These are phyloP conservation scores for Pugionium cornutum DNA, from an alignment of 345 rosid species.

Conservation along the genomic window DNA sequence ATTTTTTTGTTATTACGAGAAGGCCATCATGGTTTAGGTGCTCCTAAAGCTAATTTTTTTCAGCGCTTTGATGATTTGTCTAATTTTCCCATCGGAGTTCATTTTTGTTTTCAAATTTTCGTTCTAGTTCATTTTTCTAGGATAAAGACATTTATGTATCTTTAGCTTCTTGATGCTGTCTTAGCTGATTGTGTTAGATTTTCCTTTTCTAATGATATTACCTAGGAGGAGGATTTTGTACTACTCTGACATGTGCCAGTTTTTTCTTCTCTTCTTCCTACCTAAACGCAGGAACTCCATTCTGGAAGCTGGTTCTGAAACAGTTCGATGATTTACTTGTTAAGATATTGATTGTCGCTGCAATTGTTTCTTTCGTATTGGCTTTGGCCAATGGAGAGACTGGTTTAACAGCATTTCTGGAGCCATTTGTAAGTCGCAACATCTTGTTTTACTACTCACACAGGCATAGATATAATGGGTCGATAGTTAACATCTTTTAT, in stretches of 20 bases:
- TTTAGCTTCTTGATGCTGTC: slow-evolving; percentile 4
- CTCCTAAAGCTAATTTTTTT: background rate
- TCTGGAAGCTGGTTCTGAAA: slow-evolving; percentile 96
- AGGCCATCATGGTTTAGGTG: slow-evolving; percentile 26
- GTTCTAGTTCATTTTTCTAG: slow-evolving; percentile 13
- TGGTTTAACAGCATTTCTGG: slow-evolving; percentile 91
- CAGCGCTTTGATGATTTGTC: slow-evolving; percentile 7
- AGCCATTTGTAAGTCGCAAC: slow-evolving; percentile 86
- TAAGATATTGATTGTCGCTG: slow-evolving; percentile 95
- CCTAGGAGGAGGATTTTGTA: slow-evolving; percentile 4
- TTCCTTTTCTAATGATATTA: slow-evolving; percentile 6
- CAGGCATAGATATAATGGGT: background rate
- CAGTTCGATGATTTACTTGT: slow-evolving; percentile 99
- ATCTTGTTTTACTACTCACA: slow-evolving; percentile 20
- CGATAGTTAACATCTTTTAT: background rate
- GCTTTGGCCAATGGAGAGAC: slow-evolving; percentile 96
- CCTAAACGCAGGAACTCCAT: slow-evolving; percentile 74
- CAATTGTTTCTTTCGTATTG: slow-evolving; percentile 77
- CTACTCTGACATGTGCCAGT: slow-evolving; percentile 2
- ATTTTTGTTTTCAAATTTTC: slow-evolving; percentile 3
- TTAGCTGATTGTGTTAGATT: slow-evolving; percentile 16
- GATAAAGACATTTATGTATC: background rate
- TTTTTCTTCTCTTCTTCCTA: slow-evolving; percentile 26
- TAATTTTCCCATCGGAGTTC: slow-evolving; percentile 1
- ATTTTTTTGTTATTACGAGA: slow-evolving; percentile 4